A percentile compares a stretch with the other conserved stretches of the same genome.
phyloP scores from a whole-genome alignment of 2,329 filamentous ascomycete genomes.

The Aspergillus luchuensis region DNA sequence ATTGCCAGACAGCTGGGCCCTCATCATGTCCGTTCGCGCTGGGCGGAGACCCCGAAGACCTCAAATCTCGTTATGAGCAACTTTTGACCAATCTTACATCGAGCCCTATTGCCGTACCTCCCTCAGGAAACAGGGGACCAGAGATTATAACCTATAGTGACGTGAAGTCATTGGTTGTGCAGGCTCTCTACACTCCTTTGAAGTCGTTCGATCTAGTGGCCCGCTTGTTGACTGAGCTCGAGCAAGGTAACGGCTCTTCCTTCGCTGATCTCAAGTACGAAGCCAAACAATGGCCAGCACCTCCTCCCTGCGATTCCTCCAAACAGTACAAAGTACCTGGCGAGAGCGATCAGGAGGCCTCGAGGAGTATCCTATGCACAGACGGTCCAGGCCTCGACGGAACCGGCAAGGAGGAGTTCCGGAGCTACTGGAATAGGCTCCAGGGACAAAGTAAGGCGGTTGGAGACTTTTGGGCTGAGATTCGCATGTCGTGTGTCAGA shows the following conservation, averaged over 20 bases:
- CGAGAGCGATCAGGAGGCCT: not conserved
- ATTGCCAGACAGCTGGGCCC: not conserved
- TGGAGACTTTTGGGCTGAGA: conserved; percentile 2
- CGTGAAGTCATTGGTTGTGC: not conserved
- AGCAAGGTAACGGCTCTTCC: not conserved
- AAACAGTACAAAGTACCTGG: not conserved
- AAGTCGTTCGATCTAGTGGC: not conserved
- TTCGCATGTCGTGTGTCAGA: conserved; percentile 3
- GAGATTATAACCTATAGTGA: conserved; percentile 10
- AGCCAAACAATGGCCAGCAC: not conserved
- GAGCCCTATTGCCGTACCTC: not conserved
- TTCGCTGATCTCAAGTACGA: conserved; percentile 1
- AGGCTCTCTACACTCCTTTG: not conserved
- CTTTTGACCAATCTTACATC: not conserved
- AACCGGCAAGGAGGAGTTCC: not conserved
- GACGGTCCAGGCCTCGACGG: not conserved
- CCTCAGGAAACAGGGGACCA: not conserved
- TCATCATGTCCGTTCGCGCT: not conserved
- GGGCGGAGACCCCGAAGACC: not conserved
- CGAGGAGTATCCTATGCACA: not conserved
- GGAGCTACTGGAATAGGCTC: conserved; percentile 5
- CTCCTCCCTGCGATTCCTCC: not conserved
- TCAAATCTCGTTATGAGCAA: not conserved
- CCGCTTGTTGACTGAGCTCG: not conserved
- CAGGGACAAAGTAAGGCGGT: conserved; percentile 2